These are phyloP conservation scores for Monosporascus sp. DNA, from an alignment of 2,329 filamentous ascomycete genomes.

Conservation along the genomic window DNA sequence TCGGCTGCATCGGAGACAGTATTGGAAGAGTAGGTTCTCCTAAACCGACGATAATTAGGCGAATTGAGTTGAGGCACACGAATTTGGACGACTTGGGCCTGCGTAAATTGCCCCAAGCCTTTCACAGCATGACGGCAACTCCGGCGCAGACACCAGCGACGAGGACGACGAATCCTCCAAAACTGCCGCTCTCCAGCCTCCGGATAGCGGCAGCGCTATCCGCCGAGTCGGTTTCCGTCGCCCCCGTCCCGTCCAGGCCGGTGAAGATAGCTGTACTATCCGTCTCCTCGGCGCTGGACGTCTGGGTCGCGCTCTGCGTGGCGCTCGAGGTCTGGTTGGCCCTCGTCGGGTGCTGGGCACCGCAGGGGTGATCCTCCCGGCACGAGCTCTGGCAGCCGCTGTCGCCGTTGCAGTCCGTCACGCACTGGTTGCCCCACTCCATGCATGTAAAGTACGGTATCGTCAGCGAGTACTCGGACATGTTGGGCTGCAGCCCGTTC, in stretches of 20 bases:
- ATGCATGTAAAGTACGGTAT: constrained; percentile 73
- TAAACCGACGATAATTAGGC: background rate
- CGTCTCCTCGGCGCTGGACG: constrained; percentile 30
- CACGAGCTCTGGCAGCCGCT: constrained; percentile 56
- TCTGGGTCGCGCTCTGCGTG: constrained; percentile 29
- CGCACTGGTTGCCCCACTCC: constrained; percentile 66
- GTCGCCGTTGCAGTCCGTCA: constrained; percentile 49
- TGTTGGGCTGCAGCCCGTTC: constrained; percentile 61
- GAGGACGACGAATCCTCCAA: constrained; percentile 33
- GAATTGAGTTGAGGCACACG: background rate
- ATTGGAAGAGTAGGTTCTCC: background rate
- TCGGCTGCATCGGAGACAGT: constrained; percentile 7
- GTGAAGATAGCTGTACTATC: constrained; percentile 33
- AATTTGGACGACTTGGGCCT: background rate
- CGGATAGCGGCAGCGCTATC: constrained; percentile 9
- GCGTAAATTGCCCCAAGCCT: background rate
- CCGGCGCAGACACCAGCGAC: constrained; percentile 34
- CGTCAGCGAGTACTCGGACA: constrained; percentile 72
- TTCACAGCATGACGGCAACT: constrained; percentile 33
- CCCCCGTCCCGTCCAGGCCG: constrained; percentile 21
- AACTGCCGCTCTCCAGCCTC: constrained; percentile 25
- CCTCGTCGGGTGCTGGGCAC: constrained; percentile 58
- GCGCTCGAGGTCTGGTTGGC: constrained; percentile 50
- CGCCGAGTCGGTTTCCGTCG: background rate
- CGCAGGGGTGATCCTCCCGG: constrained; percentile 64